Conservation (phyloP, 805 yeast genomes). For the Wickerhamomyces mucosus region DNA sequence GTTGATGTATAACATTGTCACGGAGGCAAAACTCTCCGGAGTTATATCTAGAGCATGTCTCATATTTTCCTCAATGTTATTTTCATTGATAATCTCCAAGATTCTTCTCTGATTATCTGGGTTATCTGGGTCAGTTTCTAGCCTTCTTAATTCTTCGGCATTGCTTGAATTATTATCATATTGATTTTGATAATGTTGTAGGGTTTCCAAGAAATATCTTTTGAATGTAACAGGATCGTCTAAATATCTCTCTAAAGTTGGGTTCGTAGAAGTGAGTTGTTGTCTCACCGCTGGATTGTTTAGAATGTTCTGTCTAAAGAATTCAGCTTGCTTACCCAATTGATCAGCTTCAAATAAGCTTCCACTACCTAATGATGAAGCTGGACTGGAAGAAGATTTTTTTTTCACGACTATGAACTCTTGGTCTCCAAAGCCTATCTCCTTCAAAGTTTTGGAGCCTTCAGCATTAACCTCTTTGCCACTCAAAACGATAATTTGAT, state of each 20-base stretch:
- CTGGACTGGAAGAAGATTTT: no score
- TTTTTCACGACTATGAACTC: conserved; percentile 36
- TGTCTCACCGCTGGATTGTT: conserved; percentile 30
- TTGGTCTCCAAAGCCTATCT: conserved; percentile 41
- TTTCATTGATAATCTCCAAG: conserved; percentile 56
- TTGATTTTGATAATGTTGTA: conserved; percentile 7
- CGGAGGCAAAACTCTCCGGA: conserved; percentile 82
- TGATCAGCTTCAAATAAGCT: no score
- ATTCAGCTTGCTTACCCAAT: conserved; percentile 30
- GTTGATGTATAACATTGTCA: conserved; percentile 75
- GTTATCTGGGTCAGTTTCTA: conserved; percentile 59
- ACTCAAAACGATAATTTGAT: conserved; percentile 42
- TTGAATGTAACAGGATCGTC: conserved; percentile 41
- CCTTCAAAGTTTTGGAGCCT: conserved; percentile 29
- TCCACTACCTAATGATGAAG: no score
- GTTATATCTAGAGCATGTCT: conserved; percentile 73
- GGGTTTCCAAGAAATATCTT: conserved; percentile 23
- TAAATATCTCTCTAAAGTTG: conserved; percentile 37
- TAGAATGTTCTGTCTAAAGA: conserved; percentile 38
- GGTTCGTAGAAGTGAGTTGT: conserved; percentile 30
- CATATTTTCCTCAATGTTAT: conserved; percentile 72
- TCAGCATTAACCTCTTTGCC: conserved; percentile 28
- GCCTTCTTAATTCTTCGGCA: conserved; percentile 34
- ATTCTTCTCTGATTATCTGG: conserved; percentile 61
- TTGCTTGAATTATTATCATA: conserved; percentile 1